Conservation (phyloP, 495 filamentous ascomycete species). For the Parathielavia appendiculata region DNA sequence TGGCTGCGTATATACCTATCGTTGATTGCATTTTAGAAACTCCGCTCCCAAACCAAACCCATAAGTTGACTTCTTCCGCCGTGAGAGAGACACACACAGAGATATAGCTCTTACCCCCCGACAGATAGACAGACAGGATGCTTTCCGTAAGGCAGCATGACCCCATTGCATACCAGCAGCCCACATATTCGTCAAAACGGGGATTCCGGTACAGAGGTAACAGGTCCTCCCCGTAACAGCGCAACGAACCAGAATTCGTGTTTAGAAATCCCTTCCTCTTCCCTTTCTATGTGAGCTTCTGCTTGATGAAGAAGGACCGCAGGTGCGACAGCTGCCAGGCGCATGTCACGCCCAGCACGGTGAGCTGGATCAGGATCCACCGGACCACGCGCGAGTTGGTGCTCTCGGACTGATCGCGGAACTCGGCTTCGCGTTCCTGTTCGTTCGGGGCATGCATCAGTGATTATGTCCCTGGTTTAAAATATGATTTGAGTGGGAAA, state of each 20-base stretch:
- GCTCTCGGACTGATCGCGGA: conserved; percentile 91
- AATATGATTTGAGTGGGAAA: not conserved
- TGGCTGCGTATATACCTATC: conserved; percentile 13
- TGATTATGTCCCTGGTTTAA: not conserved
- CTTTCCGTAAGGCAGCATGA: not conserved
- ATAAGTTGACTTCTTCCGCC: not conserved
- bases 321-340: conserved; percentile 97
- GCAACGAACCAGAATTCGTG: not conserved
- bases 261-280: not conserved
- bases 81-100: not conserved
- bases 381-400: conserved; percentile 91
- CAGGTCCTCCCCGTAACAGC: not conserved
- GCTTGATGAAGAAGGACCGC: conserved; percentile 98
- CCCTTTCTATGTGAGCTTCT: conserved; percentile 76
- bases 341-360: conserved; percentile 84
- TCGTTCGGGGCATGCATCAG: not conserved
- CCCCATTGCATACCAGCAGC: not conserved
- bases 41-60: conserved; percentile 19
- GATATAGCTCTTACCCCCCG: not conserved
- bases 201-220: not conserved
- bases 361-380: conserved; percentile 87
- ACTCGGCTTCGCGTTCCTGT: conserved; percentile 95
- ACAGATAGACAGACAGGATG: not conserved
- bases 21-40: conserved; percentile 14
- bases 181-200: no score